Evolutionary conservation across 768 basidiomycete species (phyloP), one percentile per base, ranked within the genome.

Genomic region (Grammothele lineata): DNA sequence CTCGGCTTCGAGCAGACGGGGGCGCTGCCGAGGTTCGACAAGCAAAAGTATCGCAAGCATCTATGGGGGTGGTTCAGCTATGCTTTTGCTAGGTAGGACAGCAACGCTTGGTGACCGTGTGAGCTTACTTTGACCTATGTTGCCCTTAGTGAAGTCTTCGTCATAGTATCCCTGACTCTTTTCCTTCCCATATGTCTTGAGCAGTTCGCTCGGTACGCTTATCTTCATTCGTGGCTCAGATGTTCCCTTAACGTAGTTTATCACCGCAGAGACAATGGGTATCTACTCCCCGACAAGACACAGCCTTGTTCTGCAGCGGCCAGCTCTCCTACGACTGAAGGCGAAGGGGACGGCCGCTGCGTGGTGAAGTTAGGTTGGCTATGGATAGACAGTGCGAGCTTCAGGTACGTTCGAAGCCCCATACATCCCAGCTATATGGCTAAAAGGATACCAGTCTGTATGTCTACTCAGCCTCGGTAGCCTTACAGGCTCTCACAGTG

Each of bases 361-460:
- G 87, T 85, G 4, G 91, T 93, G 21, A 81, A 81, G 61, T 70
- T 95, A 45, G 82, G 81, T 1, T 91, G 91, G 79, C 50, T 72
- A 1, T 95, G 92, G 92, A 78, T 94, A 40, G 93, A 95, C 60
- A 91, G 76, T 11, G 92, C 93, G 2, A 92, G 91, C 60, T 95
- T 92, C 63, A 93, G 91, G 92, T 89, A 42, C 34, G 77, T 59
- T 12, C 18, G 11, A n/a, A 30, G 11, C 7, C 21, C 10, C 18
- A 22, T 23, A 6, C 12, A 15, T 30, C 7, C 5, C 12, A 15
- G 8, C 3, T 26, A 8, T 26, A 7, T 7, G n/a, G 27, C 24
- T 30, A n/a, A 37, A 30, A 11, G 34, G 36, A 21, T 38, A 4
- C 3, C 57, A 94, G 92, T 57, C 71, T 99, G 27, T 93, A 95